Percentiles rank a stretch among this genome's conserved stretches.
Evolutionary conservation across 768 basidiomycete species (phyloP).

Genomic region (Boletales sp.): DNA sequence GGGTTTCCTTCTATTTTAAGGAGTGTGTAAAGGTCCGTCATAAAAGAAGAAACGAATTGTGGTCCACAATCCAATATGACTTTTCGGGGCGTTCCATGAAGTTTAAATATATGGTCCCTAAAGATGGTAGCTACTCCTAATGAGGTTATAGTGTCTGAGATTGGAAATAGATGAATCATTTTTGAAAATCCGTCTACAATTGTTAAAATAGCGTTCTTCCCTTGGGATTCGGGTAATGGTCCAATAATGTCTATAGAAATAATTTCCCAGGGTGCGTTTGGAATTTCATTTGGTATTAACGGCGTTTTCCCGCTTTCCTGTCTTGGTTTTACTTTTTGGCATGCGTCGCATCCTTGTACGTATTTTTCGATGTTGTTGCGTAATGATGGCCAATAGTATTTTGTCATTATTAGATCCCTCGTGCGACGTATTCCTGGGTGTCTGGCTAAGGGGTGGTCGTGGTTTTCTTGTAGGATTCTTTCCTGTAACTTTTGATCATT

Average conservation of each 20-base stretch:
- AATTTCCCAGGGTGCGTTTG: not conserved
- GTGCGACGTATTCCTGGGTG: slow-evolving; percentile 30
- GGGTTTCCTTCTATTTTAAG: no score
- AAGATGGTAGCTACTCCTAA: no score
- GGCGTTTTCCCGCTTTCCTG: not conserved
- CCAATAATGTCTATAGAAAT: not conserved
- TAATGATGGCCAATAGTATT: not conserved
- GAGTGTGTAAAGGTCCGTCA: no score
- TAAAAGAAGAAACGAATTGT: no score
- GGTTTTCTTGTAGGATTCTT: not conserved
- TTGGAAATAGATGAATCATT: not conserved
- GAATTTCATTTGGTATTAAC: not conserved
- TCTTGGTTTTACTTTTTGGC: not conserved
- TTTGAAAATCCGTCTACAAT: not conserved
- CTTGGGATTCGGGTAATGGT: not conserved
- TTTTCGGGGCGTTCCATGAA: no score
- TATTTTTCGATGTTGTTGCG: not conserved
- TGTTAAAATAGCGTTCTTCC: not conserved
- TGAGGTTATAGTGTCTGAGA: no score
- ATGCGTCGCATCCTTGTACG: not conserved
- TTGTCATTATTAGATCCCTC: no score
- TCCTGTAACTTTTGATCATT: not conserved
- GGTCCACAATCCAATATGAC: no score
- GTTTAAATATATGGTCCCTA: no score
- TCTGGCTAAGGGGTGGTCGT: not conserved